Evolutionary conservation across 2,329 filamentous ascomycete genomes (phyloP).

Genomic region (Bipolaris gigantea): DNA sequence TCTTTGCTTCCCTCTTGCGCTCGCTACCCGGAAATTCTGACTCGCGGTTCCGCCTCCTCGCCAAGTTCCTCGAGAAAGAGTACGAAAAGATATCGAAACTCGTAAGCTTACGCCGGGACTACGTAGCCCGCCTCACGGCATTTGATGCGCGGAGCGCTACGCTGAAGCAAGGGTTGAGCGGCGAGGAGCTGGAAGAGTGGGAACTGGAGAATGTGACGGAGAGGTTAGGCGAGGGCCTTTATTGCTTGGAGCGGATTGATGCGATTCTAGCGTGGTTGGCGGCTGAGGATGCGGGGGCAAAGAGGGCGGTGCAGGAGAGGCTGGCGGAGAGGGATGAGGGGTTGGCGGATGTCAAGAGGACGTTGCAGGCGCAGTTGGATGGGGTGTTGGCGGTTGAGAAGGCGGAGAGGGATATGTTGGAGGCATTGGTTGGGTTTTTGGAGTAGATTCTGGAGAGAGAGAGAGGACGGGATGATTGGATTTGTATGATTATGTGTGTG

Average conservation of each 20-base stretch:
- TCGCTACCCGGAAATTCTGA: slow-evolving; percentile 76
- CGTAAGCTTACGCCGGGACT: slow-evolving; percentile 70
- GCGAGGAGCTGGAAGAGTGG: slow-evolving; percentile 63
- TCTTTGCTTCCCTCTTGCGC: slow-evolving; percentile 81
- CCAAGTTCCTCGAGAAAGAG: slow-evolving; percentile 94
- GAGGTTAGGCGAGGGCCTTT: slow-evolving; percentile 81
- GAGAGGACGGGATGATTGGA: not conserved
- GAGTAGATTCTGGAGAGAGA: too few relatives aligned
- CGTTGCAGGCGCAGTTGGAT: slow-evolving; percentile 69
- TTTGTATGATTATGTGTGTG: not conserved
- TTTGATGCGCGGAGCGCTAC: slow-evolving; percentile 66
- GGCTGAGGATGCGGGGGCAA: slow-evolving; percentile 82
- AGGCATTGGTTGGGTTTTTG: slow-evolving; percentile 53
- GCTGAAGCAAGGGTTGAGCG: slow-evolving; percentile 58
- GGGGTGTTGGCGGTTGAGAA: slow-evolving; percentile 57
- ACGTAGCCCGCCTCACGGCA: slow-evolving; percentile 61
- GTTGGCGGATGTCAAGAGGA: slow-evolving; percentile 64
- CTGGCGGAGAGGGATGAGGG: slow-evolving; percentile 70
- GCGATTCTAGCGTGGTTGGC: slow-evolving; percentile 86
- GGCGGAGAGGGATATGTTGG: slow-evolving; percentile 66
- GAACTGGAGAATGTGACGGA: slow-evolving; percentile 73
- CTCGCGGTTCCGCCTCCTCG: slow-evolving; percentile 77
- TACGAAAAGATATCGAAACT: slow-evolving; percentile 82
- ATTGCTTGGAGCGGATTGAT: slow-evolving; percentile 80
- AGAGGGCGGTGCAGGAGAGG: slow-evolving; percentile 62